phyloP scores from a whole-genome alignment of 169 alveolate species.

The Eimeria tenella region DNA sequence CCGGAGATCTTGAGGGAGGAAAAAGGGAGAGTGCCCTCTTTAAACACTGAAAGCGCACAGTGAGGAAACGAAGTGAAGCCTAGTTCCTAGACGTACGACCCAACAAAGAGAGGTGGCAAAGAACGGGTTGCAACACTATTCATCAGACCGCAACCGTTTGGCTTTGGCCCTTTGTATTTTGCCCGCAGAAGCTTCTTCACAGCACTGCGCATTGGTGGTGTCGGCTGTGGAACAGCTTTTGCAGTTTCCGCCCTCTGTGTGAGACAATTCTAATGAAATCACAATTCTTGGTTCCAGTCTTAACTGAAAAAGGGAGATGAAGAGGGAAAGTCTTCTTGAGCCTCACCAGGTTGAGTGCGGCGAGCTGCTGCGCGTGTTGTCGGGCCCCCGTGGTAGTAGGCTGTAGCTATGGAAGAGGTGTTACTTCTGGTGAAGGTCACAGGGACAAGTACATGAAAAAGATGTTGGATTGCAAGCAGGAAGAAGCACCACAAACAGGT shows the following conservation, averaged over 20 bases:
- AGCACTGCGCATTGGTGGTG: too few species aligned
- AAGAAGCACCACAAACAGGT: neutral
- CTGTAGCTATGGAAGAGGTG: neutral
- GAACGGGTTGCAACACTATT: too few species aligned
- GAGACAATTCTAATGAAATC: too few species aligned
- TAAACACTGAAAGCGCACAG: conserved; percentile 20
- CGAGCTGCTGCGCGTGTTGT: conserved; percentile 50
- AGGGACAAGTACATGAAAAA: neutral
- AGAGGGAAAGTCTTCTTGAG: neutral
- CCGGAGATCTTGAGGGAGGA: neutral
- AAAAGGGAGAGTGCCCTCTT: conserved; percentile 47
- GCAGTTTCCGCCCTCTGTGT: too few species aligned
- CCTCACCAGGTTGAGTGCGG: conserved; percentile 41
- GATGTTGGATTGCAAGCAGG: neutral
- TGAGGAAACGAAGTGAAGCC: neutral
- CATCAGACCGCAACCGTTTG: too few species aligned
- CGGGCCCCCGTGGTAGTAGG: conserved; percentile 34
- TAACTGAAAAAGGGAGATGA: neutral
- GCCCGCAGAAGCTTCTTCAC: too few species aligned
- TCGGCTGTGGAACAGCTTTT: too few species aligned
- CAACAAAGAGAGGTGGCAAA: neutral
- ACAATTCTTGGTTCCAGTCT: too few species aligned
- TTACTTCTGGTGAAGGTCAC: conserved; percentile 42
- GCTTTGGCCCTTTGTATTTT: too few species aligned
- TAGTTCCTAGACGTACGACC: neutral